A percentile compares a stretch with the other conserved stretches of the same genome.
Conservation (phyloP, 768 basidiomycete species). For the Phaeotremella skinneri region DNA sequence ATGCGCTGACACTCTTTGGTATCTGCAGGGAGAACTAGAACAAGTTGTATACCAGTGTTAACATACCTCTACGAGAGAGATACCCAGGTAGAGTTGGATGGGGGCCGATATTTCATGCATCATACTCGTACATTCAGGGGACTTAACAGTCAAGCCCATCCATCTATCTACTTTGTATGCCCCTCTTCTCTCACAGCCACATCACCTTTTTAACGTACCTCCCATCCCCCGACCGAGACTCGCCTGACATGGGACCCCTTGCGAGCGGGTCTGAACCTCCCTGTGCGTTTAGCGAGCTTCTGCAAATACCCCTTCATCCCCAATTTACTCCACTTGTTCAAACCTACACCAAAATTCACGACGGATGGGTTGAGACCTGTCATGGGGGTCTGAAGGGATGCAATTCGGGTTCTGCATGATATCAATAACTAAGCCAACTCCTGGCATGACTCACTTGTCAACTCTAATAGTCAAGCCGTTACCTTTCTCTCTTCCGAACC, state of each 20-base stretch:
- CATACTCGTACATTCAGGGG: too few species aligned
- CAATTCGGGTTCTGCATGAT: background rate
- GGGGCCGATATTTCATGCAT: background rate
- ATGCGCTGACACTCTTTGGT: too few species aligned
- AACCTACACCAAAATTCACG: background rate
- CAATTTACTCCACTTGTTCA: background rate
- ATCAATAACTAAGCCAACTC: too few species aligned
- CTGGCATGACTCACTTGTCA: too few species aligned
- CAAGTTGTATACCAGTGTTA: background rate
- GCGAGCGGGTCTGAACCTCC: background rate
- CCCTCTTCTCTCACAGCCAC: background rate
- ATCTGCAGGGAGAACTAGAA: background rate
- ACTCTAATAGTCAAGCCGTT: too few species aligned
- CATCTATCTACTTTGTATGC: too few species aligned
- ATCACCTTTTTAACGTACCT: constrained; percentile 1
- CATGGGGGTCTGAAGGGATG: background rate
- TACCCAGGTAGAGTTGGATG: background rate
- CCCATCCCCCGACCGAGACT: background rate
- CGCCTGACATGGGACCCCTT: background rate
- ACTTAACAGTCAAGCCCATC: too few species aligned
- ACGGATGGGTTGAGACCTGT: background rate
- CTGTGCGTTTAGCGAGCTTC: background rate
- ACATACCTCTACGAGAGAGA: background rate
- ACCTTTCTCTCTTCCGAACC: too few species aligned
- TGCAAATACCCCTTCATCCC: background rate